Evolutionary conservation across 805 yeast species (phyloP), one percentile per base, ranked within the genome.

Genomic region (Dipodascus geniculatus): DNA sequence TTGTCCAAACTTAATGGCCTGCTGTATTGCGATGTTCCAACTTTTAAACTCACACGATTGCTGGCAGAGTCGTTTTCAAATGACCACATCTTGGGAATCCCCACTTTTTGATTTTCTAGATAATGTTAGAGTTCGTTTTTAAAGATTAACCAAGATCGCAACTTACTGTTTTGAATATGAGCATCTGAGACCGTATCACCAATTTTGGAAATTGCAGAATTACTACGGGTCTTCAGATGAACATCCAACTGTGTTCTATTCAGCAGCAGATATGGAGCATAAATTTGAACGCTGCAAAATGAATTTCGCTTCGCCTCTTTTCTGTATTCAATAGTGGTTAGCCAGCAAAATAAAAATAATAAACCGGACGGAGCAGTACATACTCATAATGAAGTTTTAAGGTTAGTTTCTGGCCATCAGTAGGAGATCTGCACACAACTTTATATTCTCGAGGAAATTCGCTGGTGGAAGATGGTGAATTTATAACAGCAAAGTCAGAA

Each of bases 1-100:
- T 96, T 95, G 64, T 90, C 96, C 61, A 93, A 81, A 65, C 95
- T 83, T 49, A 87, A 72, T 1, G 87, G 86, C 1, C 72, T 65
- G 58, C 96, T 85, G 78, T 85, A 78, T 4, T 74, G 73, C 0
- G 96, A 83, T 53, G 84, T 86, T 0, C 78, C 85, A 20, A 87
- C 74, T 56, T 77, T 76, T 3, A 90, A 61, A 23, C 75, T 62
- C 0, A 90, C 95, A 55, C 95, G 73, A 60, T 84, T 83, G 47
- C 75, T 77, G 23, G 81, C 76, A 50, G 79, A 83, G 33, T 74
- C 77, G 14, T 71, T 72, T 22, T 79, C 83, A 63, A 87, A 91
- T 0, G 99, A 91, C 71, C 93, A 90, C 86, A 93, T 80, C 55
- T 77, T 79, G 0, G 96, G 96, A 44, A 64, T 59, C 1, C 68